A percentile compares a stretch with the other conserved stretches of the same genome.
Conservation (phyloP, 129 eudicot species). For the Solidago caesia region DNA sequence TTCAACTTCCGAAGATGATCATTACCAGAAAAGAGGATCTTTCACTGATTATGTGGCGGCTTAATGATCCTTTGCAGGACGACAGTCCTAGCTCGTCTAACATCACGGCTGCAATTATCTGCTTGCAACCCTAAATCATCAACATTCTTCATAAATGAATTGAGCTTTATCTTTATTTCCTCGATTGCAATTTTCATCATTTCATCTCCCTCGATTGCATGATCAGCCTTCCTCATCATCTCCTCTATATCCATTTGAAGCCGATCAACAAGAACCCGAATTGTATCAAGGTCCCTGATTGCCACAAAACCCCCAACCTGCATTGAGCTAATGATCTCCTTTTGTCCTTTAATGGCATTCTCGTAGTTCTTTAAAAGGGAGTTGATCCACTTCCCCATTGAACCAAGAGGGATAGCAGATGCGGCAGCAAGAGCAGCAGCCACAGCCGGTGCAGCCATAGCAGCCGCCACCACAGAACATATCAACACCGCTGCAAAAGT, state of each 20-base stretch:
- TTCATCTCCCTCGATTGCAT: slow-evolving; percentile 47
- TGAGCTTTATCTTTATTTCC: slow-evolving; percentile 62
- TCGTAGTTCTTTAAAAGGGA: slow-evolving; percentile 71
- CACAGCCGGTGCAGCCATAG: slow-evolving; percentile 81
- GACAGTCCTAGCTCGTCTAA: slow-evolving; percentile 80
- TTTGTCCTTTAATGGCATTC: slow-evolving; percentile 65
- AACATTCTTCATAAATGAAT: slow-evolving; percentile 66
- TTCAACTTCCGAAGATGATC: slow-evolving; percentile 8
- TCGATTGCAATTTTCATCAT: slow-evolving; percentile 72
- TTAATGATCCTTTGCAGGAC: slow-evolving; percentile 78
- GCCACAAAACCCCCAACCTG: slow-evolving; percentile 68
- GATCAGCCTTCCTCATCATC: slow-evolving; percentile 46
- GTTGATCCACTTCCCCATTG: slow-evolving; percentile 94
- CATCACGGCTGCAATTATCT: slow-evolving; percentile 76
- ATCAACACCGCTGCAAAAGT: slow-evolving; percentile 82
- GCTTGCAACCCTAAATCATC: slow-evolving; percentile 84
- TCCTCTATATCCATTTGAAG: slow-evolving; percentile 70
- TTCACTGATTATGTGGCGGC: slow-evolving; percentile 32
- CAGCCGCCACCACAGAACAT: slow-evolving; percentile 93
- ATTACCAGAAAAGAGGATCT: slow-evolving; percentile 4
- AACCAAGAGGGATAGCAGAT: slow-evolving; percentile 65
- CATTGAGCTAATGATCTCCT: slow-evolving; percentile 69
- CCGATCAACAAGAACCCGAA: slow-evolving; percentile 60
- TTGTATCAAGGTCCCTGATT: slow-evolving; percentile 72
- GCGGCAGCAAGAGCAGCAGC: slow-evolving; percentile 88